A percentile compares a stretch with the other conserved stretches of the same genome.
Evolutionary conservation across 495 filamentous ascomycete genomes (phyloP).

Genomic region (Daldinia childiae): DNA sequence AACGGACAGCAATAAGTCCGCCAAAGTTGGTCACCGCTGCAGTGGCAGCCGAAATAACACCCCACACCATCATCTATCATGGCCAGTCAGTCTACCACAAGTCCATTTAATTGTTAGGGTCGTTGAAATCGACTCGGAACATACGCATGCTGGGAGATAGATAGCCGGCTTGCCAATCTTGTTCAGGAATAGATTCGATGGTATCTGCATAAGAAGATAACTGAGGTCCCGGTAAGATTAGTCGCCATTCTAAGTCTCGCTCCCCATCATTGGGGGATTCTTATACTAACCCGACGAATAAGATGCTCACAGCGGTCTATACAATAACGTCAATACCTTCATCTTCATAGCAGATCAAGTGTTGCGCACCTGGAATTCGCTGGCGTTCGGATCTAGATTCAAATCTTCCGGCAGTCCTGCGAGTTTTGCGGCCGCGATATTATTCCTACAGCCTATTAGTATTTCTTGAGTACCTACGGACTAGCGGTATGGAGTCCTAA

Average conservation of each 20-base stretch:
- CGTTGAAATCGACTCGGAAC: slow-evolving; percentile 13
- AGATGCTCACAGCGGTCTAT: slow-evolving; percentile 69
- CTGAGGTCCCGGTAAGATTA: slow-evolving; percentile 39
- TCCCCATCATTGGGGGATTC: not conserved
- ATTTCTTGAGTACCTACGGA: not conserved
- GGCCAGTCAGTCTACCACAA: slow-evolving; percentile 49
- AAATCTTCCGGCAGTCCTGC: slow-evolving; percentile 61
- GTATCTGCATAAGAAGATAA: slow-evolving; percentile 67
- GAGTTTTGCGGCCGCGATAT: slow-evolving; percentile 62
- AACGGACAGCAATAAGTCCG: slow-evolving; percentile 71
- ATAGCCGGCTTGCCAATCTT: slow-evolving; percentile 67
- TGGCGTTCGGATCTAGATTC: slow-evolving; percentile 48
- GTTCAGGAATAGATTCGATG: slow-evolving; percentile 69
- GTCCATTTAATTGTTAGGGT: slow-evolving; percentile 25
- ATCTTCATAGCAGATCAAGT: slow-evolving; percentile 43
- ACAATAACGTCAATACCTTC: slow-evolving; percentile 18
- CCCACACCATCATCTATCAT: slow-evolving; percentile 72
- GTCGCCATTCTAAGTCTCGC: not conserved
- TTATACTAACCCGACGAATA: slow-evolving; percentile 74
- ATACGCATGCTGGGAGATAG: slow-evolving; percentile 67
- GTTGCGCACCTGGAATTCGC: slow-evolving; percentile 58
- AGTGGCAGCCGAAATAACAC: slow-evolving; percentile 72
- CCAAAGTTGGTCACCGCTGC: slow-evolving; percentile 68
- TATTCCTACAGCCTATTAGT: slow-evolving; percentile 51
- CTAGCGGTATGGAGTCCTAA: slow-evolving; percentile 52